These are phyloP conservation scores for Malus sylvestris DNA, from an alignment of 306 rosid genomes.

Conservation along the genomic window DNA sequence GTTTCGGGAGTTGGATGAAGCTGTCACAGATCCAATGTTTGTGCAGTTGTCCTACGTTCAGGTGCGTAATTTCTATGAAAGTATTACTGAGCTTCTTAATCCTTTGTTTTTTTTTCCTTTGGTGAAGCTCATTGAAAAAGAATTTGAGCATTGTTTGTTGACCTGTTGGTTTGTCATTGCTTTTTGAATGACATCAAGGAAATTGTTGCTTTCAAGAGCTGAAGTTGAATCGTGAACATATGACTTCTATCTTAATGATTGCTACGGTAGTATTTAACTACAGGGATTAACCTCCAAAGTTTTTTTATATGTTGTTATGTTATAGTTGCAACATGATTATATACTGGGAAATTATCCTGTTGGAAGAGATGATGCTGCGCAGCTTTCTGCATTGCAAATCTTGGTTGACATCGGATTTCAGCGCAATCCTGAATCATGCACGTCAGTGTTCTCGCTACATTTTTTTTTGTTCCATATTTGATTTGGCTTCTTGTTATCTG, in stretches of 20 bases:
- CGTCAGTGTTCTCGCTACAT: constrained; percentile 45
- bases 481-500: neutral
- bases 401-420: constrained; percentile 80
- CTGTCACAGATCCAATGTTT: constrained; percentile 85
- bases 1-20: constrained; percentile 95
- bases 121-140: neutral
- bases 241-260: neutral
- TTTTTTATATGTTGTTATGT: constrained; percentile 11
- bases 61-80: constrained; percentile 32
- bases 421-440: constrained; percentile 68
- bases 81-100: neutral
- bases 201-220: neutral
- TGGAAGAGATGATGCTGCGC: constrained; percentile 90
- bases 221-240: neutral
- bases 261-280: neutral
- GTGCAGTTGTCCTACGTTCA: constrained; percentile 89
- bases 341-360: constrained; percentile 88
- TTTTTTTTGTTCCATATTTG: constrained; percentile 14
- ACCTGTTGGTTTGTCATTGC: neutral
- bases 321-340: constrained; percentile 90
- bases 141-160: neutral
- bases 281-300: neutral
- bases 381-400: constrained; percentile 86
- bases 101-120: neutral
- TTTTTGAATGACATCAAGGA: neutral